Base-by-base conservation (phyloP, 805 yeast species). In the Clavispora phyllophila region DNA sequence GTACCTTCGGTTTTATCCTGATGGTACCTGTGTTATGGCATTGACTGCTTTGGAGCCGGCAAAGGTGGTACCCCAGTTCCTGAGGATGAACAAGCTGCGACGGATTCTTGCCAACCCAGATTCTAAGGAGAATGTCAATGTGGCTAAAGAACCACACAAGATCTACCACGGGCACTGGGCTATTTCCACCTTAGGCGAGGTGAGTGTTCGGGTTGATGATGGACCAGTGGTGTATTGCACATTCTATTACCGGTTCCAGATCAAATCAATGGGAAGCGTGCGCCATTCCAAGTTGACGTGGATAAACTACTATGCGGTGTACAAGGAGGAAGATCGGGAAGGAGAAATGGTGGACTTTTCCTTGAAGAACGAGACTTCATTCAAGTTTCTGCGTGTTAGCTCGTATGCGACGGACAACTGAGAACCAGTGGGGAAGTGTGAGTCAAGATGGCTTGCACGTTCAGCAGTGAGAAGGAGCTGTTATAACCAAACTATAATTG, bases 1-100 rank as follows among this genome's bases (percentile, higher is more conserved):
- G 48, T 93, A 89, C 60, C 63, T 83, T 27, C 70, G 97, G 48
- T 89, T 91, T 56, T 85, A 74, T 58, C 82, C 82, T 0, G 84
- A 85, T 55, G 97, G 98, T 0, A 66, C 75, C 1, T 84, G 87
- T 46, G 64, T 86, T 34, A 78, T 84, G 56, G 72, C 86, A 23
- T 72, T 87, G 22, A 78, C 95, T 0, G 75, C 84, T 3, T 71
- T 79, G 42, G 91, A 86, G 53, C 98, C 98, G 0, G 58, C 62
- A 2, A 60, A 65, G 34, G 81, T 89, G 1, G 82, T 90, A 2
- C 83, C 83, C 3, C 66, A 65, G 40, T 71, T 85, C 40, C 69
- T 60, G 68, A 56, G 49, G 37, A 39, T 45, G 24, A 59, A 56
- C 47, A 37, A 45, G 13, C 50, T 50, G 22, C 46, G 47, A 36